These are phyloP conservation scores for Theileria sp. DNA, from an alignment of 169 alveolate species.

Conservation along the genomic window DNA sequence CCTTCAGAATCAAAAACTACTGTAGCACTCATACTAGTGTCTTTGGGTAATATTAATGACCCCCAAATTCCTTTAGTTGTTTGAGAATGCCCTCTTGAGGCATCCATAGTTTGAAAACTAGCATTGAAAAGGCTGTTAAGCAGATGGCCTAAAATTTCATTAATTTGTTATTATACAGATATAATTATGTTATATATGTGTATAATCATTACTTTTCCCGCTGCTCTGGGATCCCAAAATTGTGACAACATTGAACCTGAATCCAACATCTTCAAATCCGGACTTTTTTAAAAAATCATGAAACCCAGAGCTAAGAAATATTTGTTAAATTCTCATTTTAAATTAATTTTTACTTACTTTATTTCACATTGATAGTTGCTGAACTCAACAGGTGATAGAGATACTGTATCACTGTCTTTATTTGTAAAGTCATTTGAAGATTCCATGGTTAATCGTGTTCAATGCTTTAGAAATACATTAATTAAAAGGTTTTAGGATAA, in stretches of 20 bases:
- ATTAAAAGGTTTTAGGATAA: background rate
- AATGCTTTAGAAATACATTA: background rate
- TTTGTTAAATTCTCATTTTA: background rate
- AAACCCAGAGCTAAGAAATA: constrained; percentile 36
- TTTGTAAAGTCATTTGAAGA: background rate
- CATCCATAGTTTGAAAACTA: constrained; percentile 83
- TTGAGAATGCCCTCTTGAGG: constrained; percentile 84
- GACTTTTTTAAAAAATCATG: constrained; percentile 32
- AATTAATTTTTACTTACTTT: constrained; percentile 22
- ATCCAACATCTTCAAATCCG: constrained; percentile 63
- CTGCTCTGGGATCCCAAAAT: constrained; percentile 89
- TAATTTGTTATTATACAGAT: background rate
- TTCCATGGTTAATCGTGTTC: background rate
- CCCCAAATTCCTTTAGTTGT: constrained; percentile 90
- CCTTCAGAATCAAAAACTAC: constrained; percentile 89
- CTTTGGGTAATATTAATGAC: constrained; percentile 61
- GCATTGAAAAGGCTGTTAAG: constrained; percentile 81
- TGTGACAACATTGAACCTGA: constrained; percentile 82
- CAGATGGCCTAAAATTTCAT: constrained; percentile 66
- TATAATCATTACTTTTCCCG: constrained; percentile 80
- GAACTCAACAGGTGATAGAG: constrained; percentile 50
- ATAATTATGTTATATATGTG: background rate
- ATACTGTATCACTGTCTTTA: constrained; percentile 12
- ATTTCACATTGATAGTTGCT: constrained; percentile 58
- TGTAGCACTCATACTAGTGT: constrained; percentile 42